Conservation (phyloP, 1,139 yeast species). For the Kurtzmaniella quercitrusa region DNA sequence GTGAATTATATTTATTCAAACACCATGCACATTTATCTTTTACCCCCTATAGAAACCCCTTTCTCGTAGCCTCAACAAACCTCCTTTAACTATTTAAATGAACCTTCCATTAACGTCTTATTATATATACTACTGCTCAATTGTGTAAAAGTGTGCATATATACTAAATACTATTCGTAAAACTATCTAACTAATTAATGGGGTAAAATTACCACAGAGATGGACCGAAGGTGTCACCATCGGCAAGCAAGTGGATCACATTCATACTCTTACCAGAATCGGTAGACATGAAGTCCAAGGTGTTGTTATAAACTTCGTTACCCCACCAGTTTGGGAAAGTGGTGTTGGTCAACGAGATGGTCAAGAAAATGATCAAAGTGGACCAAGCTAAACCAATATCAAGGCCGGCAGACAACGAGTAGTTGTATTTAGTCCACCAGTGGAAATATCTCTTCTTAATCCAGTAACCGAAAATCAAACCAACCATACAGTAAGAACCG, state of each 20-base stretch:
- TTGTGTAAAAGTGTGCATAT: background rate
- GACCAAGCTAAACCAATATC: conserved; percentile 43
- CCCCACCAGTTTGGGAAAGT: conserved; percentile 43
- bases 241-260: conserved; percentile 11
- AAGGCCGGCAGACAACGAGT: conserved; percentile 25
- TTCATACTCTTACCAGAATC: conserved; percentile 8
- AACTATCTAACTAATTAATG: background rate
- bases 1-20: too few relatives aligned
- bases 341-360: conserved; percentile 28
- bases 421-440: conserved; percentile 35
- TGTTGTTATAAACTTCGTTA: conserved; percentile 15
- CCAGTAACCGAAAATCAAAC: conserved; percentile 49
- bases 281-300: conserved; percentile 13
- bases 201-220: conserved; percentile 12
- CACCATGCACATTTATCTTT: too few relatives aligned
- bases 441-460: conserved; percentile 32
- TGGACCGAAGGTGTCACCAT: conserved; percentile 19
- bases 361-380: conserved; percentile 35
- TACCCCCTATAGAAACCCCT: too few relatives aligned
- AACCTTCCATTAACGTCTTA: too few relatives aligned
- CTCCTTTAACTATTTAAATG: too few relatives aligned
- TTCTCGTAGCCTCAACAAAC: too few relatives aligned
- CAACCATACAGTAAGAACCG: conserved; percentile 44
- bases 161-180: background rate
- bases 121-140: too few relatives aligned